Percentiles rank a stretch among this genome's conserved stretches.
Conservation (phyloP, 2,329 filamentous ascomycete species). For the Nemania bipapillata region DNA sequence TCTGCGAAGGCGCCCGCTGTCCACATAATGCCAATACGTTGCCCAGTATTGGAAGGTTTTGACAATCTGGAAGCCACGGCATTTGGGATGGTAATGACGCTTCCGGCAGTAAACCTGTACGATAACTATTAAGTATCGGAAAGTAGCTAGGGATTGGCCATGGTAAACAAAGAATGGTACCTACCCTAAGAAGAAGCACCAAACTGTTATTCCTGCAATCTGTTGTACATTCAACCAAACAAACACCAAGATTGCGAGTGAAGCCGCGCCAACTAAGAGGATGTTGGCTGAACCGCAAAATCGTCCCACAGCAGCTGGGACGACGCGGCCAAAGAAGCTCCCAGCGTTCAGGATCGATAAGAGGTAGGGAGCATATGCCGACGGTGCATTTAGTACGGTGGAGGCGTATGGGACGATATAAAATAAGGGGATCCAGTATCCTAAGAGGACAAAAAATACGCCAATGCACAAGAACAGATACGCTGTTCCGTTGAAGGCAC, state of each 20-base stretch:
- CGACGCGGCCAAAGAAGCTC: slow-evolving; percentile 29
- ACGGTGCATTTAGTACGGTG: background rate
- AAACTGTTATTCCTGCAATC: slow-evolving; percentile 15
- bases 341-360: slow-evolving; percentile 25
- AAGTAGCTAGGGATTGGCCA: background rate
- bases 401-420: slow-evolving; percentile 32
- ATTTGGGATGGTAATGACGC: slow-evolving; percentile 31
- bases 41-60: slow-evolving; percentile 11
- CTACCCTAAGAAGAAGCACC: slow-evolving; percentile 28
- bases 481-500: slow-evolving; percentile 3
- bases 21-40: slow-evolving; percentile 30
- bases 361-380: slow-evolving; percentile 11
- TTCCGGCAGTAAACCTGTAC: slow-evolving; percentile 19
- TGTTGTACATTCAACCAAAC: slow-evolving; percentile 2
- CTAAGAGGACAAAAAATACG: slow-evolving; percentile 20
- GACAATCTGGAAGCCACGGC: slow-evolving; percentile 21
- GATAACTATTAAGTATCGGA: background rate
- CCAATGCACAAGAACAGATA: slow-evolving; percentile 25
- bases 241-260: slow-evolving; percentile 12
- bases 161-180: background rate
- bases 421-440: slow-evolving; percentile 30
- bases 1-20: slow-evolving; percentile 19
- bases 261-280: slow-evolving; percentile 16
- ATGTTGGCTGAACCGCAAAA: slow-evolving; percentile 21
- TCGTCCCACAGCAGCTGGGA: slow-evolving; percentile 22